Base-by-base conservation (phyloP, 164 flowering plant genomes). In the Magnolia sinica region DNA sequence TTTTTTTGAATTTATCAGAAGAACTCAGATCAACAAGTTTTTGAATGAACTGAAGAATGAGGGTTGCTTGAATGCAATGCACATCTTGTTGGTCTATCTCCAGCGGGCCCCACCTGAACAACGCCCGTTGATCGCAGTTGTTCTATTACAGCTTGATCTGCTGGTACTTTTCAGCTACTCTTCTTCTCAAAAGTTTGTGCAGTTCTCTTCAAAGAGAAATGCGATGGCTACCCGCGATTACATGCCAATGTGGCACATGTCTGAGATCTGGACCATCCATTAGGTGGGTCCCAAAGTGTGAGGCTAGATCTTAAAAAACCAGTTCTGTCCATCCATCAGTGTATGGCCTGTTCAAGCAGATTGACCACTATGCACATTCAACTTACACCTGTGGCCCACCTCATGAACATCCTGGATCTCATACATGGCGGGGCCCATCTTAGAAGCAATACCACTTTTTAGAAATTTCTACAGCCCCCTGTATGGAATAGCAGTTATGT, bases 121-220 rank as follows among this genome's bases (percentile, higher is more conserved):
- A 70, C 84, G 83, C 18, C 90, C 91, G 19, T 23, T 89, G 50
- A 77, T 88, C 64, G 91, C 96, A 19, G 87, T 85, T 59, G 79
- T 87, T 31, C 68, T 91, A 66, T 77, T 91, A 23, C 92, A 86
- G 81, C 91, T 91, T 74, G 92, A 91, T 84, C 90, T 90, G 78
- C 76, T 88, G 93, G 96, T 90, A 88, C 79, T 64, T 58, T 29
- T 73, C 52, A n/a, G 5, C 27, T 14, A 27, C 63, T 75, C 61
- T 66, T 73, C 10, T 50, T 58, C 27, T 19, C 50, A 49, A n/a
- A 45, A 6, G 65, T 51, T 68, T 55, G 61, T 13, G 61, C 13
- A 55, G 8, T 55, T 10, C 61, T 55, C 61, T 16, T 55, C 16
- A 18, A 55, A 16, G 16, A 55, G 61, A 55, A 55, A 55, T 16